These are phyloP conservation scores for Hypoxylon sp. DNA, from an alignment of 2,329 filamentous ascomycete species.

Conservation along the genomic window DNA sequence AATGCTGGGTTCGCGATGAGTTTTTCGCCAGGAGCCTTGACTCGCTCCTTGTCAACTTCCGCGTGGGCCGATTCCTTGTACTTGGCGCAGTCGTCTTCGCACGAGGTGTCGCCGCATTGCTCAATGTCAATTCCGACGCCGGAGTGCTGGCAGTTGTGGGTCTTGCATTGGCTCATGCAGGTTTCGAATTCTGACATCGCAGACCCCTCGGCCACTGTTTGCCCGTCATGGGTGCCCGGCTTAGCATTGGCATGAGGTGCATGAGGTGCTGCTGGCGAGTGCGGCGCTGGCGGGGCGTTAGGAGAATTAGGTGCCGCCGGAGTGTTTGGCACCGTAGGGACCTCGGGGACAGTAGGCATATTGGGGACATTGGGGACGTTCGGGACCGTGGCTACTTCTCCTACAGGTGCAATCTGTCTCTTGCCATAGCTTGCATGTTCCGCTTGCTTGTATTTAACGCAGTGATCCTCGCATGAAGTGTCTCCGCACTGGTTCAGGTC, in stretches of 20 bases:
- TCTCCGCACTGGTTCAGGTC: constrained; percentile 26
- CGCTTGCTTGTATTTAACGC: constrained; percentile 11
- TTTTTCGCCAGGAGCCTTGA: not conserved
- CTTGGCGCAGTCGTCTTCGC: constrained; percentile 22
- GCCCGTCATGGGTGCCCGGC: not conserved
- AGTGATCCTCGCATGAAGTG: constrained; percentile 21
- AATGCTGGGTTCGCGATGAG: not conserved
- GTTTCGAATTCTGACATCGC: constrained; percentile 4
- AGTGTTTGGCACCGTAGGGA: not conserved
- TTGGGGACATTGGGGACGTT: not conserved
- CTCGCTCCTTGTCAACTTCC: not conserved
- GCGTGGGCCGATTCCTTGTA: not conserved
- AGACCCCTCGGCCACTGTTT: not conserved
- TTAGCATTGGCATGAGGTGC: not conserved
- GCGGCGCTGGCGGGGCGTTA: not conserved
- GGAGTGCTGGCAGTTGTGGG: constrained; percentile 29
- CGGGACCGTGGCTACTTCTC: not conserved
- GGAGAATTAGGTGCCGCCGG: not conserved
- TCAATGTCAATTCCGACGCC: constrained; percentile 15
- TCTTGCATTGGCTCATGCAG: constrained; percentile 26
- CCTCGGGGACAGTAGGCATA: not conserved
- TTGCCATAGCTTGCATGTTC: not conserved
- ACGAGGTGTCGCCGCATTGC: constrained; percentile 27
- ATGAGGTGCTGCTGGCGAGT: not conserved
- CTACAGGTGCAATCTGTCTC: not conserved